Evolutionary conservation across 2,329 filamentous ascomycete genomes (phyloP).

Genomic region (Cercospora sojina): DNA sequence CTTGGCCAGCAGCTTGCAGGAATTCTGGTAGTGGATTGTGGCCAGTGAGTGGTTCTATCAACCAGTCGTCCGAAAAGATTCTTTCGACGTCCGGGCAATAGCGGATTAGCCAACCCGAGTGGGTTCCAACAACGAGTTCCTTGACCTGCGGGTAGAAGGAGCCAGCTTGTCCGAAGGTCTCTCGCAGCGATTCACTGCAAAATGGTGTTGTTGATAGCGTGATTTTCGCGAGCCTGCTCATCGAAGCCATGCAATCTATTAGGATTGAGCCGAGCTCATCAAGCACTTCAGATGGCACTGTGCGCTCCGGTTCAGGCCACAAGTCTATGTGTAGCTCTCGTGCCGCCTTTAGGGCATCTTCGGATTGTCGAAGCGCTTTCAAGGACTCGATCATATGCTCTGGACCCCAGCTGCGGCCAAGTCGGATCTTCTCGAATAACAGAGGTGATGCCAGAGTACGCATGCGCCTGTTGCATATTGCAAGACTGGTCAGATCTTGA

Average conservation of each 20-base stretch:
- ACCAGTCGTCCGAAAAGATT: slow-evolving; percentile 7
- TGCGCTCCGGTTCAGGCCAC: not conserved
- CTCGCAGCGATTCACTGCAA: not conserved
- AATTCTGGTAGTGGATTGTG: not conserved
- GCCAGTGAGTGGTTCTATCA: not conserved
- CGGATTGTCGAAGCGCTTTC: not conserved
- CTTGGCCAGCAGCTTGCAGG: not conserved
- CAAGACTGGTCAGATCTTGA: not conserved
- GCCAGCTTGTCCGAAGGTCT: not conserved
- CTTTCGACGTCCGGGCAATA: not conserved
- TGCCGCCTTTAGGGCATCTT: not conserved
- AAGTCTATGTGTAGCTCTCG: not conserved
- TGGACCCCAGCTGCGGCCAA: not conserved
- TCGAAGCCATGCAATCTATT: not conserved
- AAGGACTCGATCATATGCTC: slow-evolving; percentile 5
- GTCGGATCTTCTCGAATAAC: not conserved
- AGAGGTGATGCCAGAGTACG: slow-evolving; percentile 1
- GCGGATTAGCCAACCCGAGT: not conserved
- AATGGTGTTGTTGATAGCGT: not conserved
- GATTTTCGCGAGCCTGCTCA: not conserved
- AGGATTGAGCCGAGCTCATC: not conserved
- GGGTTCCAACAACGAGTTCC: not conserved
- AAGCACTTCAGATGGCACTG: not conserved
- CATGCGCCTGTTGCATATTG: slow-evolving; percentile 1
- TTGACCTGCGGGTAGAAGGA: not conserved